phyloP scores from a whole-genome alignment of 2,329 filamentous ascomycete genomes.

The Diaporthe vaccinii region DNA sequence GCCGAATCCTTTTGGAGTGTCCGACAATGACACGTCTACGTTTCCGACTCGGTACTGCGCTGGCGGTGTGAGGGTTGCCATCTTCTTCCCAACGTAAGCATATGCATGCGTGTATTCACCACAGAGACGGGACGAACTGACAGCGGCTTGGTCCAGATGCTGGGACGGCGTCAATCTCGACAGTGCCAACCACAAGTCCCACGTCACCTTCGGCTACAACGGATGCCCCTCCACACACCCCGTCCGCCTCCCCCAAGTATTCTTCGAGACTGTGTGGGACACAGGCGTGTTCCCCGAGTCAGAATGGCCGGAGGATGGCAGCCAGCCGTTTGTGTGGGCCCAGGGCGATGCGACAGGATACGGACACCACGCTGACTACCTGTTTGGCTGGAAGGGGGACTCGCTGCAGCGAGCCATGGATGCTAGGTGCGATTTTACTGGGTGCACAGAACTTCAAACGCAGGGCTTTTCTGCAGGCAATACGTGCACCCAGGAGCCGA shows the following conservation, averaged over 20 bases:
- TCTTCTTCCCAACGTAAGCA: constrained; percentile 28
- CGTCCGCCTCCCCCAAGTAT: constrained; percentile 46
- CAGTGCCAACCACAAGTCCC: constrained; percentile 57
- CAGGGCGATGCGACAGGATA: constrained; percentile 51
- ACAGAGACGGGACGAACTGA: background rate
- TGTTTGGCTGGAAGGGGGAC: constrained; percentile 54
- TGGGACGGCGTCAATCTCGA: constrained; percentile 68
- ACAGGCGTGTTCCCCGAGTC: constrained; percentile 43
- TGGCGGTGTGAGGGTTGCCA: constrained; percentile 50
- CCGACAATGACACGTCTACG: constrained; percentile 54
- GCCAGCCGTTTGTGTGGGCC: constrained; percentile 49
- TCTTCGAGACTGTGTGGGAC: constrained; percentile 47
- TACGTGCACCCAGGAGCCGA: constrained; percentile 44
- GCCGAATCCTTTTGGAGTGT: constrained; percentile 41
- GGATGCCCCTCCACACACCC: constrained; percentile 46
- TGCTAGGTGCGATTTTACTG: constrained; percentile 38
- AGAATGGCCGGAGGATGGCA: constrained; percentile 49
- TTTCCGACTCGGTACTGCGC: constrained; percentile 51
- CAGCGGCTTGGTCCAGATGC: constrained; percentile 51
- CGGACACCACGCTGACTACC: constrained; percentile 55
- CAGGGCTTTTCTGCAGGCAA: constrained; percentile 42
- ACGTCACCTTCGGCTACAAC: constrained; percentile 61
- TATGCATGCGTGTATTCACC: background rate
- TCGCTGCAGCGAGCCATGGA: constrained; percentile 48
- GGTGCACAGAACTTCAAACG: constrained; percentile 44